These are phyloP conservation scores for Penicillium fuscoglaucum DNA, from an alignment of 2,329 filamentous ascomycete species.

Conservation along the genomic window DNA sequence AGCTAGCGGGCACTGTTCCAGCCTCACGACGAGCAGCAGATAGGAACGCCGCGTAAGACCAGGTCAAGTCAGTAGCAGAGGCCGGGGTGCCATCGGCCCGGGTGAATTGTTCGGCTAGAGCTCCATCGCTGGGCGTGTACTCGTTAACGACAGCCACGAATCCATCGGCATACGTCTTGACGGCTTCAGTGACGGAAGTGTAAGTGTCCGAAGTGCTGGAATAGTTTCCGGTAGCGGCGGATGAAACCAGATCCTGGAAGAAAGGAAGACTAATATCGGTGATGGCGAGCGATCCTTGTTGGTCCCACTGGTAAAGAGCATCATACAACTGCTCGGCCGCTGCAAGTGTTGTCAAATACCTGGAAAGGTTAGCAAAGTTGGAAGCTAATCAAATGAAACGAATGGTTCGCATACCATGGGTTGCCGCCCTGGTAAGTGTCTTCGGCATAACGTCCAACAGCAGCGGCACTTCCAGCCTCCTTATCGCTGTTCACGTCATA, in stretches of 20 bases:
- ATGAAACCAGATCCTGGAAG: neutral
- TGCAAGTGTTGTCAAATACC: neutral
- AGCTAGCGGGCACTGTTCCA: neutral
- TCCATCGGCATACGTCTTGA: neutral
- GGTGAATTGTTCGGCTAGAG: neutral
- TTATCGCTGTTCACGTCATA: neutral
- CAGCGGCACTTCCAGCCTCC: neutral
- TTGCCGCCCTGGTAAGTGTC: neutral
- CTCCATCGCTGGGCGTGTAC: neutral
- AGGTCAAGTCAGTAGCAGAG: neutral
- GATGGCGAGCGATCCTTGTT: neutral
- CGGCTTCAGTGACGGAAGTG: neutral
- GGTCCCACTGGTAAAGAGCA: slow-evolving; percentile 1
- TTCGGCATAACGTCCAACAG: neutral
- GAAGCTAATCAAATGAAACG: neutral
- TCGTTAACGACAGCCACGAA: neutral
- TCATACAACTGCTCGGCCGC: neutral
- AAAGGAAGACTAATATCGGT: neutral
- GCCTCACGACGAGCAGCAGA: neutral
- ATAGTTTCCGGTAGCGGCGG: neutral
- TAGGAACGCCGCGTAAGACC: neutral
- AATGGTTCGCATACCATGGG: neutral
- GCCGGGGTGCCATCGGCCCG: neutral
- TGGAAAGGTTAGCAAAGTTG: neutral
- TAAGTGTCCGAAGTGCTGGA: neutral